Evolutionary conservation across 2,329 filamentous ascomycete genomes (phyloP), one percentile per base, ranked within the genome.

Genomic region (Trichoderma koningiopsis): DNA sequence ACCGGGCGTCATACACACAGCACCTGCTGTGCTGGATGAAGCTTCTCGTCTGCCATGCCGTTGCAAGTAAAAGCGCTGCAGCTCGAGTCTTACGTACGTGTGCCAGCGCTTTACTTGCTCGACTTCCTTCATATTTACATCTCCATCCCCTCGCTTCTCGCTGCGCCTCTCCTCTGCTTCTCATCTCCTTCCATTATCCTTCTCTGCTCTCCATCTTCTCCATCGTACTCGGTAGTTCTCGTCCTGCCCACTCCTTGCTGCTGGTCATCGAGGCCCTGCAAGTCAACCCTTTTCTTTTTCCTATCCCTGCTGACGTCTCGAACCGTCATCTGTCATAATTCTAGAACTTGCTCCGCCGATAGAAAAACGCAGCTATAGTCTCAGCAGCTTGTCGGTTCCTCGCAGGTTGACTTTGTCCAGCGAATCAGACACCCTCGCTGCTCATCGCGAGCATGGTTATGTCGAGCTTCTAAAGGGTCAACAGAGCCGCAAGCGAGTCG

Each of bases 251-350:
- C 65, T 57, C 47, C 58, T 67, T 70, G 56, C 49, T 61, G 68
- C 62, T 65, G 53, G 60, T 60, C 68, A 55, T 69, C 61, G 47
- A 19, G 60, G 40, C 68, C 68, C 60, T 63, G 61, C 68, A 60
- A 55, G 68, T 66, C 61, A 53, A 67, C 64, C 68, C 61, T 66
- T 61, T 62, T 56, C 66, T 68, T 49, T 43, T 61, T 65, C 55
- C 52, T 60, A 67, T 59, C 71, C 68, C 68, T 53, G 59, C 71
- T 68, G 65, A 61, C 70, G 57, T 71, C 67, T 68, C 55, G 24
- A 24, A 55, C 55, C 33, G 43, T 70, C 68, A 68, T 60, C 53
- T 63, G 40, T 68, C 66, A 63, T 35, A 60, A 61, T 67, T 29
- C 64, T 47, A 59, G 64, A 58, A 49, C 43, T 37, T 29, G 40